A percentile compares a stretch with the other conserved stretches of the same genome.
phyloP scores from a whole-genome alignment of 78 protist species.

The Mastigamoeba balamuthi region DNA sequence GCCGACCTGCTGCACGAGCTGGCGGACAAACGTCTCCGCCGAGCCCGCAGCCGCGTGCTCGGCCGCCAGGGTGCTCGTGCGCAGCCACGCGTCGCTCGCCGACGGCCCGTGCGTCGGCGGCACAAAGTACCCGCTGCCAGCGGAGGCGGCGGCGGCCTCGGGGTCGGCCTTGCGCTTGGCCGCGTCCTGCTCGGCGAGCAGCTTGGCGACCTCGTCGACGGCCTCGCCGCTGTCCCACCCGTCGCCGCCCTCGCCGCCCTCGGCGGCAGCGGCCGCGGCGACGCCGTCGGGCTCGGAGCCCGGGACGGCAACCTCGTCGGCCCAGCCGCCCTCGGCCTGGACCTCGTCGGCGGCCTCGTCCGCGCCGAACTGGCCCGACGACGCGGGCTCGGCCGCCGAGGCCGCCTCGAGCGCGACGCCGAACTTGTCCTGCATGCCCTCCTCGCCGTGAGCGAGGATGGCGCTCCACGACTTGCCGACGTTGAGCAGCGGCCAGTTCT shows the following conservation, averaged over 20 bases:
- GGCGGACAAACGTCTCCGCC: slow-evolving; percentile 18
- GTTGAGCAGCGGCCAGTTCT: slow-evolving; percentile 80
- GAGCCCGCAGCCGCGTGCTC: slow-evolving; percentile 75
- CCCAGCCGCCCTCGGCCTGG: neutral
- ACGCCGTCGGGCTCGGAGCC: neutral
- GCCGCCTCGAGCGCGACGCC: neutral
- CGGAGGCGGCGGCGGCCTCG: neutral
- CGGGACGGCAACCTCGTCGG: slow-evolving; percentile 1
- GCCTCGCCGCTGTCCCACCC: slow-evolving; percentile 31
- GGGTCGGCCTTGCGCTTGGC: neutral
- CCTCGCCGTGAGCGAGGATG: slow-evolving; percentile 4
- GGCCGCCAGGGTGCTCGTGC: slow-evolving; percentile 48
- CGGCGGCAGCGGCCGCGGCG: neutral
- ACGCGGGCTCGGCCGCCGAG: slow-evolving; percentile 23
- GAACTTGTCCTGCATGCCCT: slow-evolving; percentile 3
- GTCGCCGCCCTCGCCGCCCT: slow-evolving; percentile 24
- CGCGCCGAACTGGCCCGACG: neutral
- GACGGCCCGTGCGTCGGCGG: slow-evolving; percentile 47
- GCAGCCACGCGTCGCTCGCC: slow-evolving; percentile 47
- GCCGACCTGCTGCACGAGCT: slow-evolving; percentile 13
- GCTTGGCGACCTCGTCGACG: neutral
- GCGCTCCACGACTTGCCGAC: slow-evolving; percentile 44
- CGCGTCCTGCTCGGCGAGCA: neutral
- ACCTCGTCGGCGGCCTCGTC: slow-evolving; percentile 2
- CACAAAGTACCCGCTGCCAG: slow-evolving; percentile 9